phyloP scores from a whole-genome alignment of 2,329 filamentous ascomycete genomes.

The Apiospora arundinis region DNA sequence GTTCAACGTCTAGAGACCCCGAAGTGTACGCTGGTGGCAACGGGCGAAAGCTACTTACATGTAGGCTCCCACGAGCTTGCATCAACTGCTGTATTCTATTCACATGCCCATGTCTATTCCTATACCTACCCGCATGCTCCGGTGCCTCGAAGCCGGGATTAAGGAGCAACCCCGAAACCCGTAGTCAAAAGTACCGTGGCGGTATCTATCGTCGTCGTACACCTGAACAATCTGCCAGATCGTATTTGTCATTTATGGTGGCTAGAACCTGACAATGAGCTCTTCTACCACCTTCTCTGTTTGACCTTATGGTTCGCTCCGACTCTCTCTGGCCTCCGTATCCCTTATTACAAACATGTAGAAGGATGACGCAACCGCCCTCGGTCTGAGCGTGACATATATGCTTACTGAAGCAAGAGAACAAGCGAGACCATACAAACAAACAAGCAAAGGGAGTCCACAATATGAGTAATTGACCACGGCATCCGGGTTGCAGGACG shows the following conservation, averaged over 20 bases:
- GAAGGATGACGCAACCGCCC: conserved; percentile 4
- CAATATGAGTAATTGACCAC: background rate
- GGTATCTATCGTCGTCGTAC: background rate
- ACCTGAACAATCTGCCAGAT: background rate
- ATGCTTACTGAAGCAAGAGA: conserved; percentile 5
- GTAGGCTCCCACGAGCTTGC: background rate
- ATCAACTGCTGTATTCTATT: background rate
- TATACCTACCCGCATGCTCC: background rate
- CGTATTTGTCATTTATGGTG: background rate
- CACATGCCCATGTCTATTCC: background rate
- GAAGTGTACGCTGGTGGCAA: background rate
- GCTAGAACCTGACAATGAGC: background rate
- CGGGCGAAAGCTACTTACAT: background rate
- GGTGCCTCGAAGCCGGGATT: background rate
- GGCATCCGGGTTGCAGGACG: background rate
- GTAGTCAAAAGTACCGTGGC: background rate
- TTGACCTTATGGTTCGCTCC: background rate
- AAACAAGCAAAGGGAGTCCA: background rate
- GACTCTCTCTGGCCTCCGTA: background rate
- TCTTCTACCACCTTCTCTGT: conserved; percentile 1
- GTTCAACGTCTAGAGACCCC: background rate
- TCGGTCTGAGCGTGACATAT: background rate
- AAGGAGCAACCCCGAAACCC: background rate
- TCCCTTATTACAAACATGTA: background rate
- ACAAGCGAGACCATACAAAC: background rate